Percentiles rank a stretch among this genome's conserved stretches.
Conservation (phyloP, 2,329 filamentous ascomycete species). For the Peltaster fructicola region DNA sequence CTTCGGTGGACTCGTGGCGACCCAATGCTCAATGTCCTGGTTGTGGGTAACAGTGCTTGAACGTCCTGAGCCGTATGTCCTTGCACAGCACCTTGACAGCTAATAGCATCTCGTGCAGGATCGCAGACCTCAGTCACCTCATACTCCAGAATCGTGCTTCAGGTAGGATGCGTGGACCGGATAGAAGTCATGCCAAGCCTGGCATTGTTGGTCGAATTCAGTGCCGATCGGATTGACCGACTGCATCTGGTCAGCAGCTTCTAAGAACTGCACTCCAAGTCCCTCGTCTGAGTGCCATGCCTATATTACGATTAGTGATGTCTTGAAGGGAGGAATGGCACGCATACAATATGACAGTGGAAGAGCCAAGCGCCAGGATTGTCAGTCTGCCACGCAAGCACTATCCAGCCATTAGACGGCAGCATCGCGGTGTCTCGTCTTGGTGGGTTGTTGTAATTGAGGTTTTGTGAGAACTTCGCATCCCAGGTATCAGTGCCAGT, state of each 20-base stretch:
- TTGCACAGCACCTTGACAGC: too few species aligned
- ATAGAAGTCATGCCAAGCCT: slow-evolving; percentile 15
- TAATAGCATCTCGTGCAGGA: too few species aligned
- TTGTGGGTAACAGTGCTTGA: too few species aligned
- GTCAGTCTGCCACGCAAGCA: slow-evolving; percentile 24
- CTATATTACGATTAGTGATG: slow-evolving; percentile 3
- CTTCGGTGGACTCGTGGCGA: too few species aligned
- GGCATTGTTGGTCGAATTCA: slow-evolving; percentile 14
- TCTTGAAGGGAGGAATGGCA: too few species aligned
- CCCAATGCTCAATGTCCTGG: too few species aligned
- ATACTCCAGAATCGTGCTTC: slow-evolving; percentile 18
- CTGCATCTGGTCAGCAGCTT: slow-evolving; percentile 10
- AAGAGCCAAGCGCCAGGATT: slow-evolving; percentile 28
- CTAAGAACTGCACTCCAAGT: slow-evolving; percentile 18
- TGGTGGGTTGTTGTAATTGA: slow-evolving; percentile 22
- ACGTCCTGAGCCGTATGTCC: too few species aligned
- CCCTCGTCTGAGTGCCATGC: slow-evolving; percentile 19
- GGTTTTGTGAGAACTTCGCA: slow-evolving; percentile 6
- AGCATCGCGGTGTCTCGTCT: slow-evolving; percentile 25
- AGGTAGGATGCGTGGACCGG: slow-evolving; percentile 9
- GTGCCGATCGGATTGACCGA: slow-evolving; percentile 8
- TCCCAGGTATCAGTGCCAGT: slow-evolving; percentile 12
- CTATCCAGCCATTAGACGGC: slow-evolving; percentile 20
- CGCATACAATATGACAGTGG: slow-evolving; percentile 25
- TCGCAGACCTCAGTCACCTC: too few species aligned